These are phyloP conservation scores for Rhynchosporium agropyri DNA, from an alignment of 2,329 filamentous ascomycete genomes.

Conservation along the genomic window DNA sequence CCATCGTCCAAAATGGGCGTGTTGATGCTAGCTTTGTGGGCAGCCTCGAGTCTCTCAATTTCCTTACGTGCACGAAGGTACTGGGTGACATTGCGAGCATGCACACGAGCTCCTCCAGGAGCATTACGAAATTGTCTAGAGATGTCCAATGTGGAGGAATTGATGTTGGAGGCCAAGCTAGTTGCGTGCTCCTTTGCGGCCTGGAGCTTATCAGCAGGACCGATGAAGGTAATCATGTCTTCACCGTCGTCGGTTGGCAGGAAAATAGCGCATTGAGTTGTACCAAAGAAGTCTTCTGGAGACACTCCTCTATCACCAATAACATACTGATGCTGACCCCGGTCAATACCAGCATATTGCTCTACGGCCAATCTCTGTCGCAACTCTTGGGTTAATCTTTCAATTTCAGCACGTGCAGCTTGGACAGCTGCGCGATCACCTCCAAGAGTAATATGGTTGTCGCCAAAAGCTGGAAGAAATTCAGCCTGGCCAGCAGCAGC, in stretches of 20 bases:
- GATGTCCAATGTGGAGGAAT: slow-evolving; percentile 81
- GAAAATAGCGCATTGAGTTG: slow-evolving; percentile 89
- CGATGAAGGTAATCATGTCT: slow-evolving; percentile 80
- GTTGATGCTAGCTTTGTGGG: slow-evolving; percentile 85
- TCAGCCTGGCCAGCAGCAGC: slow-evolving; percentile 66
- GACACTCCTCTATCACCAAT: slow-evolving; percentile 81
- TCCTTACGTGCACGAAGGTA: slow-evolving; percentile 84
- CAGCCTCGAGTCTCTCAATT: slow-evolving; percentile 78
- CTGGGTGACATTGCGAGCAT: slow-evolving; percentile 83
- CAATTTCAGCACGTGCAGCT: slow-evolving; percentile 77
- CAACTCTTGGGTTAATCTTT: slow-evolving; percentile 75
- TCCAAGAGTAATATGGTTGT: slow-evolving; percentile 80
- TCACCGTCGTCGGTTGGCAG: slow-evolving; percentile 77
- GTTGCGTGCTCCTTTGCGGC: slow-evolving; percentile 80
- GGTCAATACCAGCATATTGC: slow-evolving; percentile 74
- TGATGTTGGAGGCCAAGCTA: slow-evolving; percentile 85
- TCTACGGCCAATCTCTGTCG: slow-evolving; percentile 75
- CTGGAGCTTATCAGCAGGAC: slow-evolving; percentile 73
- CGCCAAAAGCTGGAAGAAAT: slow-evolving; percentile 70
- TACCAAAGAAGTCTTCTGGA: slow-evolving; percentile 81
- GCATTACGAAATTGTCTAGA: slow-evolving; percentile 76
- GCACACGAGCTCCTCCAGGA: slow-evolving; percentile 71
- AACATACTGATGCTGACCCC: slow-evolving; percentile 91
- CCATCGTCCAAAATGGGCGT: slow-evolving; percentile 71
- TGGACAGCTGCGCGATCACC: slow-evolving; percentile 85